phyloP scores from a whole-genome alignment of 2,329 filamentous ascomycete species.

The Trichoderma atrobrunneum region DNA sequence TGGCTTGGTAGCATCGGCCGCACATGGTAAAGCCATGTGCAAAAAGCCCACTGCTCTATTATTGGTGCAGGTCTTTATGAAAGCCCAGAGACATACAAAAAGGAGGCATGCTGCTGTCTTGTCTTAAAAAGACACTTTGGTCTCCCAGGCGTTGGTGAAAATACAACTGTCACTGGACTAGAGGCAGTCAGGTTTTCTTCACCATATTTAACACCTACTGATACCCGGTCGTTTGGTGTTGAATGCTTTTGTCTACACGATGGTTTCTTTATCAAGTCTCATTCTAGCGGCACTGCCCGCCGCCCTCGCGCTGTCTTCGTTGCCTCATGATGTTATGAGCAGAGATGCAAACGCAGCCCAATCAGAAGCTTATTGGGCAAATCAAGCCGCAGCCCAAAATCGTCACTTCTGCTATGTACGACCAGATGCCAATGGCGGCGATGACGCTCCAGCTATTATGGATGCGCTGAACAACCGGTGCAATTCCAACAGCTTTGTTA shows the following conservation, averaged over 20 bases:
- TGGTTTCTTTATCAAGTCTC: not conserved
- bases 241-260: not conserved
- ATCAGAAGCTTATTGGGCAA: slow-evolving; percentile 10
- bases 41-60: not conserved
- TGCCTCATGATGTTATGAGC: not conserved
- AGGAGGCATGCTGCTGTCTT: not conserved
- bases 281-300: slow-evolving; percentile 5
- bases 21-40: not conserved
- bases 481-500: slow-evolving; percentile 30
- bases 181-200: not conserved
- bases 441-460: slow-evolving; percentile 34
- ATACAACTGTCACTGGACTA: not conserved
- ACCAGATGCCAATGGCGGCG: slow-evolving; percentile 27
- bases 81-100: not conserved
- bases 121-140: not conserved
- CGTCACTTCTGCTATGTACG: slow-evolving; percentile 32
- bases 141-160: not conserved
- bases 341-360: not conserved
- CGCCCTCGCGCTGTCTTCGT: not conserved
- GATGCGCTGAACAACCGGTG: slow-evolving; percentile 33
- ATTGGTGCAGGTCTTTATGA: not conserved
- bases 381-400: slow-evolving; percentile 21
- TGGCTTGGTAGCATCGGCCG: not conserved
- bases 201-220: not conserved
- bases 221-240: not conserved